These are phyloP conservation scores for Termitomyces sp. DNA, from an alignment of 768 basidiomycete genomes.

Conservation along the genomic window DNA sequence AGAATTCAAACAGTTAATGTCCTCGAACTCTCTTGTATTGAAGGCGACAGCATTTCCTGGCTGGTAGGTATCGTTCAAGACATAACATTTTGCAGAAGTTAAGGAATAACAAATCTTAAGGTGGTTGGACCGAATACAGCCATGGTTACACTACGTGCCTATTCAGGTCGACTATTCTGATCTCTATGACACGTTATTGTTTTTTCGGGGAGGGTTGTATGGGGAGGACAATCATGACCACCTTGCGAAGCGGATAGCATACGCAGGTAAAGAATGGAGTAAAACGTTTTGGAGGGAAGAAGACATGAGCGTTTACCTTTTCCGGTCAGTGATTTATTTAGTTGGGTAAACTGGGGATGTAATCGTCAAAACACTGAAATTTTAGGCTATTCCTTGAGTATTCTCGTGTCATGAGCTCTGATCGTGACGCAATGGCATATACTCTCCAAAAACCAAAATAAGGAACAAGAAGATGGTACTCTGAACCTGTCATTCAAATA, in stretches of 20 bases:
- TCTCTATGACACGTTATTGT: constrained; percentile 58
- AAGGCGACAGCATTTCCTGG: constrained; percentile 66
- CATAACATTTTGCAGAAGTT: neutral
- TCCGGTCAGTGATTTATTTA: constrained; percentile 27
- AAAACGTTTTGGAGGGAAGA: constrained; percentile 44
- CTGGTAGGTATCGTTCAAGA: constrained; percentile 36
- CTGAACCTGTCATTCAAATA: neutral
- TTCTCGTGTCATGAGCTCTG: constrained; percentile 34
- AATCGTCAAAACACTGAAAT: neutral
- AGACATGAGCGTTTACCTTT: constrained; percentile 49
- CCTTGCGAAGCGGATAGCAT: constrained; percentile 48
- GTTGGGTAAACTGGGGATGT: neutral
- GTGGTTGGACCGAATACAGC: constrained; percentile 48
- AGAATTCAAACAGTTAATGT: constrained; percentile 55
- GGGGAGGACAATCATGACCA: constrained; percentile 50
- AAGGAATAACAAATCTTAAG: constrained; percentile 17
- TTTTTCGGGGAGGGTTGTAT: constrained; percentile 54
- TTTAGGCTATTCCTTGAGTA: constrained; percentile 43
- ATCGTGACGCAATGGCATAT: constrained; percentile 2
- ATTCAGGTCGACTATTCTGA: constrained; percentile 55
- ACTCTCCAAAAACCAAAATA: neutral
- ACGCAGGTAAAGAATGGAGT: constrained; percentile 47
- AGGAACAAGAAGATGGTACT: neutral
- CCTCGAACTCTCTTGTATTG: constrained; percentile 54
- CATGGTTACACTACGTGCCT: constrained; percentile 71